phyloP scores from a whole-genome alignment of 352 stramenopile genomes.

The Saprolegnia diclina region DNA sequence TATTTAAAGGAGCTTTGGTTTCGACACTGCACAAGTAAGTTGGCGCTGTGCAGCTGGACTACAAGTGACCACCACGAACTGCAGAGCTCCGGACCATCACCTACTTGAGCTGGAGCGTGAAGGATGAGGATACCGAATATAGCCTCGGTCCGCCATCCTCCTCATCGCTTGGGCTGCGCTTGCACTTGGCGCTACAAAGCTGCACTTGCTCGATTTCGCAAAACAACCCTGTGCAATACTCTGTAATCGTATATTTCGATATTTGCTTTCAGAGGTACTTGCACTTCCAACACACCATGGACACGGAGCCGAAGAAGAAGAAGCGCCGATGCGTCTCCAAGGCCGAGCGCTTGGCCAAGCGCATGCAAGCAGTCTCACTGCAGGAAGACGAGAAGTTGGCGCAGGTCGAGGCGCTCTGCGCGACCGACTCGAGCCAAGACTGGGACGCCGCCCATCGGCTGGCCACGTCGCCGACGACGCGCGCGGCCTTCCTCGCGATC shows the following conservation, averaged over 20 bases:
- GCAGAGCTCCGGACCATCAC: too few relatives aligned
- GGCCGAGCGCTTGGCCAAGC: neutral
- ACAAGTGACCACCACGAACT: too few relatives aligned
- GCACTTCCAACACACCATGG: neutral
- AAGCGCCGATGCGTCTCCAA: neutral
- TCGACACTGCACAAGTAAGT: too few relatives aligned
- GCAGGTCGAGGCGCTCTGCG: neutral
- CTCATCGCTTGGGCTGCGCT: too few relatives aligned
- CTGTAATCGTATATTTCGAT: neutral
- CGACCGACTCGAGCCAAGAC: conserved; percentile 14
- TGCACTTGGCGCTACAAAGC: too few relatives aligned
- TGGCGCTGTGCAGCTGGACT: too few relatives aligned
- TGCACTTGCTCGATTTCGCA: too few relatives aligned
- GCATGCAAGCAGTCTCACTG: neutral
- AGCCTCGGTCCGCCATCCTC: too few relatives aligned
- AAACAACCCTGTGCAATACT: neutral
- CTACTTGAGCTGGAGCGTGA: too few relatives aligned
- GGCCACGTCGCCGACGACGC: neutral
- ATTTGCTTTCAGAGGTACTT: neutral
- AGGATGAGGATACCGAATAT: too few relatives aligned
- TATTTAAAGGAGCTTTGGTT: too few relatives aligned
- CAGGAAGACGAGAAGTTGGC: neutral
- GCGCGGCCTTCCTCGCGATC: neutral
- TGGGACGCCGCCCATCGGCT: conserved; percentile 14
- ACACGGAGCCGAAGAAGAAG: neutral